Percentiles rank a stretch among this genome's conserved stretches.
Conservation (phyloP, 257 asterid genomes). For the Salvia miltiorrhiza region DNA sequence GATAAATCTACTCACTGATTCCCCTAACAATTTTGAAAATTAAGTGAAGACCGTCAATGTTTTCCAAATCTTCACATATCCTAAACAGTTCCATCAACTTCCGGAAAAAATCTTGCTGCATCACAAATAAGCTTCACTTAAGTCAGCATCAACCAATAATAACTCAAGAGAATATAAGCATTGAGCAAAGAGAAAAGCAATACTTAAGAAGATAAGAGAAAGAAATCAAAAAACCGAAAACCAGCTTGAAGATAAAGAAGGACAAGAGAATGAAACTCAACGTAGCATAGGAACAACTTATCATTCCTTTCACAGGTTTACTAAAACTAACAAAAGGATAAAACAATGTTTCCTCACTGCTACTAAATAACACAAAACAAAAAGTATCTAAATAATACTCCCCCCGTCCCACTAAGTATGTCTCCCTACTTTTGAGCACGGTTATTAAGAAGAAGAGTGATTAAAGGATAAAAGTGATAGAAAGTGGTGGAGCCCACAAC, state of each 20-base stretch:
- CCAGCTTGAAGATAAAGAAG: neutral
- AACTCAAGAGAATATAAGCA: conserved; percentile 12
- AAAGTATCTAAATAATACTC: neutral
- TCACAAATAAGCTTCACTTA: conserved; percentile 25
- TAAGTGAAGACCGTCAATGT: conserved; percentile 76
- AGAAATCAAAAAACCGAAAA: neutral
- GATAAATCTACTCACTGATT: conserved; percentile 58
- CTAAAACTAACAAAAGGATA: neutral
- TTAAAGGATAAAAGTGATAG: no score
- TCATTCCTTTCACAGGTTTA: neutral
- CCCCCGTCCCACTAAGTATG: no score
- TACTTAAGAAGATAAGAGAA: neutral
- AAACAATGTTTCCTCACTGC: neutral
- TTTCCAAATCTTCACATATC: conserved; percentile 80
- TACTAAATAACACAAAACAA: neutral
- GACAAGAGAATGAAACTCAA: neutral
- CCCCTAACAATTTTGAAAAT: conserved; percentile 82
- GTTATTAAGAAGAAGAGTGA: no score
- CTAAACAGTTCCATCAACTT: conserved; percentile 80
- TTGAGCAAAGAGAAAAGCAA: neutral
- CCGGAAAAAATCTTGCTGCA: conserved; percentile 78
- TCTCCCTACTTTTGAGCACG: no score
- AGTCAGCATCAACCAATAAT: conserved; percentile 18
- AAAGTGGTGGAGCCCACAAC: no score
- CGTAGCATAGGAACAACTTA: neutral